Conservation (phyloP, 306 rosid genomes). For the Luffa aegyptiaca region DNA sequence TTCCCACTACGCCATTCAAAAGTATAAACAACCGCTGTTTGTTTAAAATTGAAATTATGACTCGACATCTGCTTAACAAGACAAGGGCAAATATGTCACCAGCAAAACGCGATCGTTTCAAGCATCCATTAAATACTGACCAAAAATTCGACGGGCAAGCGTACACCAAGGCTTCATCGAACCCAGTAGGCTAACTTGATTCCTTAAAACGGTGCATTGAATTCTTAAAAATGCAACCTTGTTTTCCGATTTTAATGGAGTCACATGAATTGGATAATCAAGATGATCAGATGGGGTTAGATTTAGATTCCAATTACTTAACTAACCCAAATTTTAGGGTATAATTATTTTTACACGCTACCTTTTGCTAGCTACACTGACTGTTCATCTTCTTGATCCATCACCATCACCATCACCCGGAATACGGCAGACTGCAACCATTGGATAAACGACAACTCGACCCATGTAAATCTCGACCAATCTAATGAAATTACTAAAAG, state of each 20-base stretch:
- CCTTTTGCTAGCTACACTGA: not conserved
- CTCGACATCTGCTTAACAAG: not conserved
- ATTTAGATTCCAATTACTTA: not conserved
- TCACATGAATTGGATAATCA: not conserved
- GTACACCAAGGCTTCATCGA: not conserved
- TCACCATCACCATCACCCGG: not conserved
- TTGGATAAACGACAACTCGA: not conserved
- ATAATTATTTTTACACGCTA: not conserved
- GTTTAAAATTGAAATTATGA: not conserved
- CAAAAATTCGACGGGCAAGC: not conserved
- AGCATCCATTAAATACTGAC: not conserved
- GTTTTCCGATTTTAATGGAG: not conserved
- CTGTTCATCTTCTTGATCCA: not conserved
- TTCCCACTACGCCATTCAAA: not conserved
- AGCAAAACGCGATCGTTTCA: not conserved
- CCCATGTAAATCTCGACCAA: not conserved
- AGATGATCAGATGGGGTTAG: not conserved
- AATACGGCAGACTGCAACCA: constrained; percentile 9
- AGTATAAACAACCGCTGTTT: not conserved
- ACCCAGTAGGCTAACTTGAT: not conserved
- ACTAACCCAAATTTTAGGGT: not conserved
- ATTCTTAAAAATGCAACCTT: not conserved
- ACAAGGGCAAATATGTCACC: not conserved
- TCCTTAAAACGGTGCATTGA: not conserved
- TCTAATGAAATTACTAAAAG: not conserved